Percentiles rank a stretch among this genome's conserved stretches.
Conservation (phyloP, 1,284 basidiomycete genomes). For the Puccinia horiana region DNA sequence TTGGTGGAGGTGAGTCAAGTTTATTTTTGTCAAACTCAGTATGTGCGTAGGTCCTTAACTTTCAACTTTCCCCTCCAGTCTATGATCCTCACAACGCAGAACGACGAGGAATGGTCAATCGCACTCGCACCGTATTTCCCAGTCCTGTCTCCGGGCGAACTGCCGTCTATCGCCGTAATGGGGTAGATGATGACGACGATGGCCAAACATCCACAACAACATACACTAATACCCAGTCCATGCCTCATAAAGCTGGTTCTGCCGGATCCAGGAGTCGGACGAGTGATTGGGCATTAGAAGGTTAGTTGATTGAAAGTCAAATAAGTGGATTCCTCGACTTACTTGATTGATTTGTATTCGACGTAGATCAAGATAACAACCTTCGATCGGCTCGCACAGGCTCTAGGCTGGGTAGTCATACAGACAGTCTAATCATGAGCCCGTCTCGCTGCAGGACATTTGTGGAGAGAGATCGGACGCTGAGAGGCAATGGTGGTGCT, state of each 20-base stretch:
- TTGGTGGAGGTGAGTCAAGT: slow-evolving; percentile 37
- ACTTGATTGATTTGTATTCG: neutral
- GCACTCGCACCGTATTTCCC: neutral
- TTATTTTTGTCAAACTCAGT: neutral
- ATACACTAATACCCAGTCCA: slow-evolving; percentile 27
- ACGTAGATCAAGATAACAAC: neutral
- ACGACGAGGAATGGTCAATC: neutral
- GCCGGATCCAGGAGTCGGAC: slow-evolving; percentile 29
- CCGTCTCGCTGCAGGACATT: neutral
- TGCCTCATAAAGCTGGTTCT: slow-evolving; percentile 24
- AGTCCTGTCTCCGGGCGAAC: slow-evolving; percentile 7
- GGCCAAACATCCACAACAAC: slow-evolving; percentile 34
- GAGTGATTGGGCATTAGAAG: slow-evolving; percentile 28
- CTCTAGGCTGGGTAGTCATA: neutral
- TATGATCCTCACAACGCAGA: slow-evolving; percentile 32
- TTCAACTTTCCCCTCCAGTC: neutral
- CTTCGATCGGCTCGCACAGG: neutral
- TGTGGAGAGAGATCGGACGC: slow-evolving; percentile 34
- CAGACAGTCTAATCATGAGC: slow-evolving; percentile 6
- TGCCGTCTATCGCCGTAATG: neutral
- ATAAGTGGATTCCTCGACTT: neutral
- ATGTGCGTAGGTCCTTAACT: neutral
- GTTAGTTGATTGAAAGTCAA: neutral
- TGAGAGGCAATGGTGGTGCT: slow-evolving; percentile 35
- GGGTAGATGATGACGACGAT: slow-evolving; percentile 42